Base-by-base conservation (phyloP, 352 stramenopile genomes). In the Phytophthora fragariae region DNA sequence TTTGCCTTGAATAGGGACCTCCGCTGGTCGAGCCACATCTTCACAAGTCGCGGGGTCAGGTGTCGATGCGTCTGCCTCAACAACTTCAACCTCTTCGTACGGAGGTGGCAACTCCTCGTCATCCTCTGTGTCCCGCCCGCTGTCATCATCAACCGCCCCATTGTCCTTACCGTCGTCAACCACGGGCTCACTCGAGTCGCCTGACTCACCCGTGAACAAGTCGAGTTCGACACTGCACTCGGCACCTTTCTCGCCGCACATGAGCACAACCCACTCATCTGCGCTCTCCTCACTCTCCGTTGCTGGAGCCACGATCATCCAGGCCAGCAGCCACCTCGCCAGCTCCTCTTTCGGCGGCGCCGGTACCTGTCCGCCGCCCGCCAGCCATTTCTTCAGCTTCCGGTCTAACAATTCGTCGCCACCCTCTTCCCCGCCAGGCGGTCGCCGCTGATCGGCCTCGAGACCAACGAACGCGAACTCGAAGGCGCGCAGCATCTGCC, bases 321-420 rank as follows among this genome's bases (percentile, higher is more conserved):
- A 83, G 17, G 74, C 65, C 35, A 94, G 79, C 63, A 94, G 68
- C 85, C 87, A 94, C 29, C 62, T 55, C 12, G 76, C 76, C 37
- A 91, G 76, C 33, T 92, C 77, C 35, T 89, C 75, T 41, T 79
- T 81, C 15, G 75, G 64, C 5, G 84, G 87, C 5, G 84, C 33
- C 24, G 61, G 53, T 35, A 72, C 53, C 4, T 72, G 64, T 12
- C 66, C 65, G 15, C 63, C 67, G 5, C 57, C 63, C 41, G 64
- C 68, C 72, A 92, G 60, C 73, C 75, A 81, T 5, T 60, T 54
- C 19, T 80, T 75, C 55, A 91, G 62, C 1, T 52, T 10, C 35
- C 7, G n/a, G 19, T 75, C 65, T 52, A 75, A 47, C 17, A 46
- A 62, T 52, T 67, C 71, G 29, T 83, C 66, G 21, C 62, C 52